Evolutionary conservation across 192 early-diverging fungal species (phyloP).

Genomic region (Coemansia sp.): DNA sequence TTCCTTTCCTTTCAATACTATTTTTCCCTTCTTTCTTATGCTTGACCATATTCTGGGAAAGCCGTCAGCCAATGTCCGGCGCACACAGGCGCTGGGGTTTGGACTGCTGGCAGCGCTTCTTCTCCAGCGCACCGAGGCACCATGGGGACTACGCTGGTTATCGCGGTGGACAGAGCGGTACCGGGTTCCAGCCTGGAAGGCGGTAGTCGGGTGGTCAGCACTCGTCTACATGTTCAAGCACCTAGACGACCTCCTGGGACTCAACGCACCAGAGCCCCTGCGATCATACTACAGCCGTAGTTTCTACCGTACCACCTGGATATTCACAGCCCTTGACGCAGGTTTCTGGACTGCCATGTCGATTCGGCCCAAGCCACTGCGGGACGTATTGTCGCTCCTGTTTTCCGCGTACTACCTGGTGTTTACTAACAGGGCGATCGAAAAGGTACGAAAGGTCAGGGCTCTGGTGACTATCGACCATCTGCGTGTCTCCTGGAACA

Average conservation of each 20-base stretch:
- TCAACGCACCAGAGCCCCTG: conserved; percentile 76
- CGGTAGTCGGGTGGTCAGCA: conserved; percentile 63
- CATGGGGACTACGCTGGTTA: conserved; percentile 38
- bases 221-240: conserved; percentile 65
- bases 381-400: conserved; percentile 72
- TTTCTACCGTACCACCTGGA: conserved; percentile 88
- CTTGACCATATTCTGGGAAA: conserved; percentile 89
- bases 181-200: conserved; percentile 67
- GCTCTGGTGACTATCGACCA: conserved; percentile 78
- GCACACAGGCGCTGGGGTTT: conserved; percentile 59
- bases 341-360: conserved; percentile 89
- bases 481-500: conserved; percentile 90
- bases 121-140: conserved; percentile 18
- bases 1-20: not conserved
- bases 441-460: conserved; percentile 78
- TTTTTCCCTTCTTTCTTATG: conserved; percentile 54
- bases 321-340: conserved; percentile 88
- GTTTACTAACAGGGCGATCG: conserved; percentile 77
- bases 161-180: conserved; percentile 6
- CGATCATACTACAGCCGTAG: conserved; percentile 82
- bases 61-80: conserved; percentile 84
- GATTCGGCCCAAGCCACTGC: conserved; percentile 67
- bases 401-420: conserved; percentile 83
- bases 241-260: conserved; percentile 67
- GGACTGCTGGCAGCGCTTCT: conserved; percentile 9